phyloP scores from a whole-genome alignment of 1,139 yeast genomes.

The Nakaseomyces uthaithaninus region DNA sequence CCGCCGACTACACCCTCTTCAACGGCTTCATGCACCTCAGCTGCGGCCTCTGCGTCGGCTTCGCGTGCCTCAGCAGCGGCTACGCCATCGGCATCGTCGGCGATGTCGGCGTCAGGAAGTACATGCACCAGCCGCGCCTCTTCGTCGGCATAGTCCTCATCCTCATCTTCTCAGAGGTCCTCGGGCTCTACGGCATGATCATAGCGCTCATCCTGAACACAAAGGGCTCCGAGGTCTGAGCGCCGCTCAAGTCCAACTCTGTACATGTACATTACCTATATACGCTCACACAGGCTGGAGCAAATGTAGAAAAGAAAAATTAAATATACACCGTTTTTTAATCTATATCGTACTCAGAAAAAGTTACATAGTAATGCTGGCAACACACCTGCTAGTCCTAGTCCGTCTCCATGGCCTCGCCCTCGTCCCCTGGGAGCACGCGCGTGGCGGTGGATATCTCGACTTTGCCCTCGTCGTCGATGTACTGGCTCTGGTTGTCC shows the following conservation, averaged over 20 bases:
- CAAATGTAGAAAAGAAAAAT: conserved; percentile 4
- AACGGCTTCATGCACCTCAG: conserved; percentile 96
- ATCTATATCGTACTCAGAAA: not conserved
- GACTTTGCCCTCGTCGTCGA: conserved; percentile 65
- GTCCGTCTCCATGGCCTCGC: conserved; percentile 31
- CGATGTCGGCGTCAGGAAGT: conserved; percentile 95
- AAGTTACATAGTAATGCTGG: not conserved
- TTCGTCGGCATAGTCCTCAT: conserved; percentile 90
- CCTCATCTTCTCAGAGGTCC: conserved; percentile 94
- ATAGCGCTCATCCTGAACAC: conserved; percentile 87
- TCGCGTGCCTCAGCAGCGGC: conserved; percentile 95
- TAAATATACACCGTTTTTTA: not conserved
- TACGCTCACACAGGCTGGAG: too few relatives aligned
- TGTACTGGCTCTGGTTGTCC: conserved; percentile 58
- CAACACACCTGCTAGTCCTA: too few relatives aligned
- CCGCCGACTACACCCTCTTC: conserved; percentile 70
- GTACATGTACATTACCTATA: too few relatives aligned
- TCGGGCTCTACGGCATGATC: conserved; percentile 93
- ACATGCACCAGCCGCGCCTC: conserved; percentile 92
- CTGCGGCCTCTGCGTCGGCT: conserved; percentile 91
- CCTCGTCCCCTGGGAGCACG: conserved; percentile 14
- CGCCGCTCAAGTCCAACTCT: too few relatives aligned
- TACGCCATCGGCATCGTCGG: conserved; percentile 99
- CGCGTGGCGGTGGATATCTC: conserved; percentile 36
- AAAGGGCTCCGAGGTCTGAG: conserved; percentile 52